These are phyloP conservation scores for Oryza punctata DNA, from an alignment of 176 grass and related monocot species.

Conservation along the genomic window DNA sequence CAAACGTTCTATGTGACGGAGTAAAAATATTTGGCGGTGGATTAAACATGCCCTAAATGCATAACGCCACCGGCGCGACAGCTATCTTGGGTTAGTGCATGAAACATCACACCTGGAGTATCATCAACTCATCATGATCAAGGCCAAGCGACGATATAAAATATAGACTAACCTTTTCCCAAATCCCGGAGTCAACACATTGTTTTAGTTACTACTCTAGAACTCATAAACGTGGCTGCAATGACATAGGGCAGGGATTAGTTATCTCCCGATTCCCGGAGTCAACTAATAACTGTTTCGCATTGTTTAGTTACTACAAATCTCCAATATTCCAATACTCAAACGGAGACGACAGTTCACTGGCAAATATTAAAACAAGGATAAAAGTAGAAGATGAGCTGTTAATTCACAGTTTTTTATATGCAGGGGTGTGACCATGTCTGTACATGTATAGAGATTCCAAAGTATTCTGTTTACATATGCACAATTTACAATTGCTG, in stretches of 20 bases:
- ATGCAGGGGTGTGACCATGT: conserved; percentile 31
- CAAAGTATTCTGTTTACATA: neutral
- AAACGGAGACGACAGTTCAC: neutral
- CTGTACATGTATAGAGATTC: conserved; percentile 34
- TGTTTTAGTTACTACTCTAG: too few species aligned
- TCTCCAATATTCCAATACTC: neutral
- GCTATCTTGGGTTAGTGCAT: neutral
- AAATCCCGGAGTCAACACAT: neutral
- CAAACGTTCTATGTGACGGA: too few species aligned
- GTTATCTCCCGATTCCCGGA: neutral
- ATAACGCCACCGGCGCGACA: neutral
- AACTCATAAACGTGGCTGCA: too few species aligned
- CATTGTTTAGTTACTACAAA: neutral
- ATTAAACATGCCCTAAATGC: too few species aligned
- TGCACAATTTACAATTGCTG: conserved; percentile 28
- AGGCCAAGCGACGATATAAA: neutral
- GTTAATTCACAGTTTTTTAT: conserved; percentile 30
- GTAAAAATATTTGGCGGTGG: too few species aligned
- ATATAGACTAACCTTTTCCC: neutral
- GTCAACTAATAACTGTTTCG: neutral
- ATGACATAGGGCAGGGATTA: neutral
- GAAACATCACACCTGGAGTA: neutral
- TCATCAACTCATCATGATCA: neutral
- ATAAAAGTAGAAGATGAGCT: neutral
- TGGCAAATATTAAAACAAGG: neutral